Conservation (phyloP, 2,329 filamentous ascomycete species). For the Penicillium concentricum region DNA sequence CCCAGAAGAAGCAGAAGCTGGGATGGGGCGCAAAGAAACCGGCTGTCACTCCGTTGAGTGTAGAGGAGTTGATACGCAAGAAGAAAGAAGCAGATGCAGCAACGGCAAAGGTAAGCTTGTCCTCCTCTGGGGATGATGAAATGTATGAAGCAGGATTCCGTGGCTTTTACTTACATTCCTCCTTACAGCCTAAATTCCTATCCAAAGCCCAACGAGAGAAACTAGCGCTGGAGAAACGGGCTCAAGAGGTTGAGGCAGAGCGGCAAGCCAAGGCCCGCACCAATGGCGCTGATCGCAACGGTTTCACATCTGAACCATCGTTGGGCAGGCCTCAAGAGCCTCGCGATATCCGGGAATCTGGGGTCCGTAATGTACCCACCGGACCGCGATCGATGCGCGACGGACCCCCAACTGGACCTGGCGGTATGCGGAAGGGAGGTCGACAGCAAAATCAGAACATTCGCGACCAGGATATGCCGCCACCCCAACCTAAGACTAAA, state of each 20-base stretch:
- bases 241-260: conserved; percentile 68
- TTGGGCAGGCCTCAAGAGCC: conserved; percentile 16
- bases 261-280: conserved; percentile 47
- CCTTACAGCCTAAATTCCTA: conserved; percentile 70
- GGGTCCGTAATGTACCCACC: conserved; percentile 52
- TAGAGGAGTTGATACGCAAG: conserved; percentile 80
- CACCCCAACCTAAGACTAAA: conserved; percentile 43
- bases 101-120: conserved; percentile 64
- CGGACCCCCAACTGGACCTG: conserved; percentile 50
- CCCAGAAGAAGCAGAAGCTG: conserved; percentile 53
- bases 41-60: conserved; percentile 62
- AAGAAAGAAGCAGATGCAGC: conserved; percentile 84
- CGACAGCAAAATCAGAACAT: conserved; percentile 4
- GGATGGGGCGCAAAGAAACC: conserved; percentile 51
- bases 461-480: conserved; percentile 52
- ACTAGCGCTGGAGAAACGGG: conserved; percentile 73
- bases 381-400: conserved; percentile 69
- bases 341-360: conserved; percentile 18
- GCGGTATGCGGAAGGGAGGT: conserved; percentile 44
- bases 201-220: conserved; percentile 80
- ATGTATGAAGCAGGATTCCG: not conserved
- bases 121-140: conserved; percentile 9
- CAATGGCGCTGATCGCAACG: conserved; percentile 28
- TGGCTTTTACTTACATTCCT: conserved; percentile 22
- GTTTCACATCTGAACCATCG: conserved; percentile 14